Base-by-base conservation (phyloP, 306 rosid genomes). In the Arachis hypogaea region DNA sequence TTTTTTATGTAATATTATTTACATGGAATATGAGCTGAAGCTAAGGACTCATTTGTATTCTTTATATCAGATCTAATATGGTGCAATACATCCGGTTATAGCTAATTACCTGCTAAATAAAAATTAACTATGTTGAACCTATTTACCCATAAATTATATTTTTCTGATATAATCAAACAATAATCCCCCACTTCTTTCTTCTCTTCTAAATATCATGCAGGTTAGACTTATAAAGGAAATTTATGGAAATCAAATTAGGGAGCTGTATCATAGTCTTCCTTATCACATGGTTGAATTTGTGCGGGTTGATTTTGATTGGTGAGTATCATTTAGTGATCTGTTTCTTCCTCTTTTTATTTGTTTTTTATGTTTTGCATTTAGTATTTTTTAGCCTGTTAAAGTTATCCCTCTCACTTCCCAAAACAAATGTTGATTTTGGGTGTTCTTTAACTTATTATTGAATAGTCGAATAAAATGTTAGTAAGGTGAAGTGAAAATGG, bases 201-300 rank as follows among this genome's bases (percentile, higher is more conserved):
- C 52, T 33, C 56, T 67, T 51, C 36, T 33, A 66, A 75, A 77
- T 77, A 50, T 68, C 57, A 11, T 83, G 82, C 82, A 94, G 98
- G 98, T 94, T 75, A 85, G 91, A 72, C 97, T 94, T 64, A 84
- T 82, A 81, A 94, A 94, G 89, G 98, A 94, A 80, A 91, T 94
- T 61, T 94, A 89, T 73, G 97, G 98, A 76, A 89, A 88, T 64
- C 98, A 94, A 82, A 91, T 91, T 63, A 75, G 76, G 69, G 93
- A 91, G 84, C 76, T 89, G 78, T 86, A 89, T 81, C 92, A 88
- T 75, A 91, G 91, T 87, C 96, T 94, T 76, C 87, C 98, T 49
- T 89, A 85, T 85, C 89, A 84, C 69, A 85, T 91, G 87, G 45
- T 89, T 7, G 93, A 85, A 74, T 89, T 94, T 79, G 85, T 79